phyloP scores from a whole-genome alignment of 768 basidiomycete species.

The Saitozyma podzolica region DNA sequence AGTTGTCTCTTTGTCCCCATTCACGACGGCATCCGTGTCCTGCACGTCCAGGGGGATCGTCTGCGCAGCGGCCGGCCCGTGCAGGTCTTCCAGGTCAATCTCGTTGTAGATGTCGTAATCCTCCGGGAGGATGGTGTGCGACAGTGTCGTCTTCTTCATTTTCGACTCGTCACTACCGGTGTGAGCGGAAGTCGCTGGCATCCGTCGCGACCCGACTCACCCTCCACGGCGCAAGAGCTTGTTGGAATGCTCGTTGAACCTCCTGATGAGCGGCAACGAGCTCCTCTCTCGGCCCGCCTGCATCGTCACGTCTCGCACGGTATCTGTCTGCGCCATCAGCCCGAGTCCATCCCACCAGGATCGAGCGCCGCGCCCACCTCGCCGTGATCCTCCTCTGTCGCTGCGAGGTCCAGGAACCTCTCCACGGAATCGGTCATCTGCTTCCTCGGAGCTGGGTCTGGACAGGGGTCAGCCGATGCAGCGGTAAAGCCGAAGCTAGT shows the following conservation, averaged over 20 bases:
- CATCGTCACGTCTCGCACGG: slow-evolving; percentile 90
- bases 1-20: slow-evolving; percentile 20
- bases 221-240: slow-evolving; percentile 62
- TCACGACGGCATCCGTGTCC: slow-evolving; percentile 63
- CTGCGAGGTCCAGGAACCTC: slow-evolving; percentile 77
- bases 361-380: slow-evolving; percentile 60
- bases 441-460: slow-evolving; percentile 32
- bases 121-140: slow-evolving; percentile 7
- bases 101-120: slow-evolving; percentile 56
- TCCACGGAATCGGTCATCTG: slow-evolving; percentile 57
- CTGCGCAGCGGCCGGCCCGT: slow-evolving; percentile 63
- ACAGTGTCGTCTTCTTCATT: neutral
- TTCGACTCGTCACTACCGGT: neutral
- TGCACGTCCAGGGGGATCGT: slow-evolving; percentile 85
- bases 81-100: slow-evolving; percentile 83
- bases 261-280: slow-evolving; percentile 86
- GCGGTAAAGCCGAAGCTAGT: neutral
- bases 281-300: slow-evolving; percentile 85
- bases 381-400: slow-evolving; percentile 86
- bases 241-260: slow-evolving; percentile 97
- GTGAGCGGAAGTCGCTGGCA: neutral
- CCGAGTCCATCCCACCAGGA: neutral
- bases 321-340: slow-evolving; percentile 66
- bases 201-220: slow-evolving; percentile 15
- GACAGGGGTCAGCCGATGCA: slow-evolving; percentile 1